A percentile compares a stretch with the other conserved stretches of the same genome.
These are phyloP conservation scores for Microsporum canis DNA, from an alignment of 2,329 filamentous ascomycete genomes.

Conservation along the genomic window DNA sequence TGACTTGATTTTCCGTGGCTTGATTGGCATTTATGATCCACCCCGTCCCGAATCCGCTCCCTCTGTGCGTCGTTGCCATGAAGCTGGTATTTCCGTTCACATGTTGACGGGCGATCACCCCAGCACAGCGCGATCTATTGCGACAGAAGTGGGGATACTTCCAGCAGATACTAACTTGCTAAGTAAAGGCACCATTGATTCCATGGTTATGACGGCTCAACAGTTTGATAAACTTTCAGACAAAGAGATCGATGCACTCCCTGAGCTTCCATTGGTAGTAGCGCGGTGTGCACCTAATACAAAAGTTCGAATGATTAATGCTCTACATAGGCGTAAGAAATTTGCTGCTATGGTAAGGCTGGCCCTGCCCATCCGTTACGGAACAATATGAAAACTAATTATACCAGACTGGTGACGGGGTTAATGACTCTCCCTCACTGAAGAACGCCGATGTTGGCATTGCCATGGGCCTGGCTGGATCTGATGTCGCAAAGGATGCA, in stretches of 20 bases:
- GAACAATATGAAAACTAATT: neutral
- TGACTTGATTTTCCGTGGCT: constrained; percentile 61
- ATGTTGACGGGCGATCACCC: constrained; percentile 79
- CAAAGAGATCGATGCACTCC: constrained; percentile 54
- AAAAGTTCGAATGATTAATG: constrained; percentile 79
- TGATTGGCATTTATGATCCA: constrained; percentile 77
- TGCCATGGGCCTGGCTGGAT: constrained; percentile 70
- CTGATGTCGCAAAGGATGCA: constrained; percentile 72
- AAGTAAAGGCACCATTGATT: constrained; percentile 48
- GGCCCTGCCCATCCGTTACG: neutral
- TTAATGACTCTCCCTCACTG: constrained; percentile 74
- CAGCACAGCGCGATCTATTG: constrained; percentile 65
- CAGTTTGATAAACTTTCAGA: constrained; percentile 69
- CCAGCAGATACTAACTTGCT: constrained; percentile 50
- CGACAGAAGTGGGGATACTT: constrained; percentile 65
- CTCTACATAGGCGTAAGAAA: constrained; percentile 44
- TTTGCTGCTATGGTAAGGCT: constrained; percentile 59
- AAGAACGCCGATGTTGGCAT: constrained; percentile 76
- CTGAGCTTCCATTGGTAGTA: constrained; percentile 45
- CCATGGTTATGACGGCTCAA: constrained; percentile 61
- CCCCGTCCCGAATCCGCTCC: constrained; percentile 67
- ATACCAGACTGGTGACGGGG: constrained; percentile 59
- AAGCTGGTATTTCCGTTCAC: constrained; percentile 64
- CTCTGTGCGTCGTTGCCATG: constrained; percentile 57
- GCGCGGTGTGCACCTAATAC: constrained; percentile 48